A percentile compares a stretch with the other conserved stretches of the same genome.
Conservation (phyloP, 1,139 yeast genomes). For the Yamadazyma taylorii region DNA sequence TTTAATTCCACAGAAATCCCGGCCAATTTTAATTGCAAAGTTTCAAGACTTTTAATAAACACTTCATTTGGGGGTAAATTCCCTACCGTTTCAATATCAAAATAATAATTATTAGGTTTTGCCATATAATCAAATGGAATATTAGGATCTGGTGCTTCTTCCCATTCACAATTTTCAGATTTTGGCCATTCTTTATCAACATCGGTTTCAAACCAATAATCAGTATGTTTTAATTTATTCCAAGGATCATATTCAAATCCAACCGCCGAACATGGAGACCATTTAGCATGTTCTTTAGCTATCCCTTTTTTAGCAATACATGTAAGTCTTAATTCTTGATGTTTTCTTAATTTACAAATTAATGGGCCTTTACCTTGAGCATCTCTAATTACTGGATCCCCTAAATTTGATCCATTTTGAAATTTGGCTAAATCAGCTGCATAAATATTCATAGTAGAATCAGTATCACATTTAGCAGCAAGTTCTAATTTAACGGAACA, state of each 20-base stretch:
- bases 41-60: slow-evolving; percentile 76
- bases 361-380: slow-evolving; percentile 78
- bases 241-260: slow-evolving; percentile 99
- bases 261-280: slow-evolving; percentile 97
- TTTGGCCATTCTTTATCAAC: slow-evolving; percentile 92
- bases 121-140: slow-evolving; percentile 87
- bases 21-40: slow-evolving; percentile 87
- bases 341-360: slow-evolving; percentile 86
- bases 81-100: slow-evolving; percentile 93
- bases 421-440: slow-evolving; percentile 75
- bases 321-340: slow-evolving; percentile 83
- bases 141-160: slow-evolving; percentile 89
- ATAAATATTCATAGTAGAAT: slow-evolving; percentile 85
- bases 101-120: slow-evolving; percentile 74
- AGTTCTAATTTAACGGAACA: slow-evolving; percentile 87
- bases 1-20: slow-evolving; percentile 82
- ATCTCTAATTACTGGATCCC: slow-evolving; percentile 84
- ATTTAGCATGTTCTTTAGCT: slow-evolving; percentile 96
- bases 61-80: slow-evolving; percentile 87
- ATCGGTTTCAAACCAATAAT: slow-evolving; percentile 92
- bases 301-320: slow-evolving; percentile 98
- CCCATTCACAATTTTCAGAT: slow-evolving; percentile 88
- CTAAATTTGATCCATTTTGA: slow-evolving; percentile 53
- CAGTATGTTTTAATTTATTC: slow-evolving; percentile 95
- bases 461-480: slow-evolving; percentile 86